A percentile compares a stretch with the other conserved stretches of the same genome.
Evolutionary conservation across 1,139 yeast genomes (phyloP).

Genomic region (Protomyces lactucae-debilis): DNA sequence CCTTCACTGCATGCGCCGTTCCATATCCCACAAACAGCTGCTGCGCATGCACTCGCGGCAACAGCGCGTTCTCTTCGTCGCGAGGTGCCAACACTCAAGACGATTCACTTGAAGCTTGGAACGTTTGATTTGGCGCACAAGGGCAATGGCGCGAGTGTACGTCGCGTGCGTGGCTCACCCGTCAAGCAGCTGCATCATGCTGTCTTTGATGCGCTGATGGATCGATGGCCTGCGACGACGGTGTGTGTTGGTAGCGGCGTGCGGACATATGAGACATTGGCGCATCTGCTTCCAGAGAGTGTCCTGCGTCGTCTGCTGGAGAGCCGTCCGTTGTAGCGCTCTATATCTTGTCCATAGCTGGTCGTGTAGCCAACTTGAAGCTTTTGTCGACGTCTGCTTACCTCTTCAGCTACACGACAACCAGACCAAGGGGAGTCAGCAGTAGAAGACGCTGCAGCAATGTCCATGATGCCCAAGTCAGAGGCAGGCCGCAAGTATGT

Average conservation of each 20-base stretch:
- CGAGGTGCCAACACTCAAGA: conserved; percentile 15
- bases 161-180: conserved; percentile 16
- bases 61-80: conserved; percentile 6
- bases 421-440: no score
- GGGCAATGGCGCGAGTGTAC: conserved; percentile 16
- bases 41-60: conserved; percentile 17
- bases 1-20: conserved; percentile 21
- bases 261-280: conserved; percentile 8
- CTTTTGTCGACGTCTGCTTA: no score
- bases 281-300: conserved; percentile 10
- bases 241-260: conserved; percentile 17
- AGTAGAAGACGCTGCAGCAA: background rate
- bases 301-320: conserved; percentile 10
- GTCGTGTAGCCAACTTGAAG: no score
- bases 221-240: background rate
- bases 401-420: no score
- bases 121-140: conserved; percentile 23
- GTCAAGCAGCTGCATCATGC: conserved; percentile 21
- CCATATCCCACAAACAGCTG: conserved; percentile 7
- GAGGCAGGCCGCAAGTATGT: conserved; percentile 12
- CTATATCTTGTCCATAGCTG: background rate
- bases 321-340: background rate
- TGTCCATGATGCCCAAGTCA: conserved; percentile 24
- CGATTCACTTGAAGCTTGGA: conserved; percentile 17
- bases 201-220: conserved; percentile 23